Evolutionary conservation across 2,329 filamentous ascomycete species (phyloP).

Genomic region (Fusarium hainanense): DNA sequence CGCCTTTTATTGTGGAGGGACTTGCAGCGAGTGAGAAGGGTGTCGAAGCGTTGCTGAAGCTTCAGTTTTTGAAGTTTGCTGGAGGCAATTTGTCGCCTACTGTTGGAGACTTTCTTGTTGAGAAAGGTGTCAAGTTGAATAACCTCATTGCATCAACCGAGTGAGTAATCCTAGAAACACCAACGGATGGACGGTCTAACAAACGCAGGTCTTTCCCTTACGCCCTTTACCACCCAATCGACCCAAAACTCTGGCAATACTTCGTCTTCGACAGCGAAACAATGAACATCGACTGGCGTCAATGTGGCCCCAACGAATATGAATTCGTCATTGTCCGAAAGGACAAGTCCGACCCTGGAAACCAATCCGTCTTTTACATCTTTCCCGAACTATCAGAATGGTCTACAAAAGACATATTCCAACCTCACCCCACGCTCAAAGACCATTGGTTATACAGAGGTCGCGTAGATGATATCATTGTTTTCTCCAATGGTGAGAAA

Average conservation of each 20-base stretch:
- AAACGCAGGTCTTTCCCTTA: not conserved
- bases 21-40: conserved; percentile 1
- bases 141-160: conserved; percentile 6
- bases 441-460: conserved; percentile 7
- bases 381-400: conserved; percentile 14
- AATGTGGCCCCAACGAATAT: not conserved
- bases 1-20: not conserved
- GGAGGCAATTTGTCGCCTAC: not conserved
- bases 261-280: not conserved
- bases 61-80: not conserved
- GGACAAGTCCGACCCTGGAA: not conserved
- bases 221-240: not conserved
- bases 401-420: conserved; percentile 3
- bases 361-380: not conserved
- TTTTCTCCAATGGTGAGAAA: conserved; percentile 1
- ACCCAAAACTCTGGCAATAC: conserved; percentile 3
- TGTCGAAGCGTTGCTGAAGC: not conserved
- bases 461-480: conserved; percentile 9
- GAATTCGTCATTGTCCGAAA: not conserved
- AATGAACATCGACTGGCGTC: conserved; percentile 9
- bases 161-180: no score
- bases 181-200: no score
- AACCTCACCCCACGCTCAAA: not conserved
- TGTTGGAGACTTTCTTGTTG: not conserved
- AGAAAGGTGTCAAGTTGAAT: not conserved